Percentiles rank a stretch among this genome's conserved stretches.
Conservation (phyloP, 495 filamentous ascomycete species). For the Neurospora terricola region DNA sequence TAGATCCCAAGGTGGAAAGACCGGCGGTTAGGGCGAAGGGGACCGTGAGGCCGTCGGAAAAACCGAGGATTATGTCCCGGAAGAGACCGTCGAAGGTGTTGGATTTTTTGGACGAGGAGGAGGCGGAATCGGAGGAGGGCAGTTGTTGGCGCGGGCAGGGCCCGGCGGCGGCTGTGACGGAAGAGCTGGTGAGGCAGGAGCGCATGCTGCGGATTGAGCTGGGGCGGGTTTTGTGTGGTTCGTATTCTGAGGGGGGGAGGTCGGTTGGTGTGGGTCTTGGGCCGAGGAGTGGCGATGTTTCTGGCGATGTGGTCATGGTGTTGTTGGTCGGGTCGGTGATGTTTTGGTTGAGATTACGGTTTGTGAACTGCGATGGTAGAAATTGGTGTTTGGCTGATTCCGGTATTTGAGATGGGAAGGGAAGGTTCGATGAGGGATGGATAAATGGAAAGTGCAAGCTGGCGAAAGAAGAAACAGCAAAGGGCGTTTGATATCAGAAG, state of each 20-base stretch:
- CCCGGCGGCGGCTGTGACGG: background rate
- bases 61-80: slow-evolving; percentile 40
- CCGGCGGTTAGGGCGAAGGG: slow-evolving; percentile 49
- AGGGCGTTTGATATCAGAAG: background rate
- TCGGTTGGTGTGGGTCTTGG: background rate
- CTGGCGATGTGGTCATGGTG: background rate
- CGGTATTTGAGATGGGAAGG: background rate
- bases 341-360: background rate
- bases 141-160: background rate
- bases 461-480: background rate
- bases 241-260: background rate
- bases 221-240: background rate
- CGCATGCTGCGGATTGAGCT: background rate
- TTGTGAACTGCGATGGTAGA: background rate
- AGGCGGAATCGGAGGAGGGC: background rate
- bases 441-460: background rate
- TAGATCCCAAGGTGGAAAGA: slow-evolving; percentile 38
- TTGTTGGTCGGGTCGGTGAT: background rate
- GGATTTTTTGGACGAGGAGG: background rate
- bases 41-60: slow-evolving; percentile 46
- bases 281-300: background rate
- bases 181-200: background rate
- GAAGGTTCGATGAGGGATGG: background rate
- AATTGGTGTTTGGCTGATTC: background rate
- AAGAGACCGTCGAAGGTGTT: slow-evolving; percentile 5